Conservation (phyloP, 2,329 filamentous ascomycete genomes). For the Alternaria solani region DNA sequence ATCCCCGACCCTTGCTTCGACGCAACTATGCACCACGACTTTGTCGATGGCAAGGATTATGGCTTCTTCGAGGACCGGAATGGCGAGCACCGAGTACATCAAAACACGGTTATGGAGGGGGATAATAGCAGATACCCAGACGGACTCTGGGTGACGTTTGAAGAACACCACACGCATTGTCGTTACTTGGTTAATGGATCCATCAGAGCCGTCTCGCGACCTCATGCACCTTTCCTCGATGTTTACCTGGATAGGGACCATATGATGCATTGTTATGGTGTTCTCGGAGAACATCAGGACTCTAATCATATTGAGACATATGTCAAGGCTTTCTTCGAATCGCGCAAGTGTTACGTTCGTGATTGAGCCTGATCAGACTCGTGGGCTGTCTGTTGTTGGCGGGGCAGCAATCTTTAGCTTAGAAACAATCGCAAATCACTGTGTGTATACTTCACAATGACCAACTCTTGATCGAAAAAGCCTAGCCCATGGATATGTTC, state of each 20-base stretch:
- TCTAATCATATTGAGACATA: not conserved
- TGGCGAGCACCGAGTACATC: not conserved
- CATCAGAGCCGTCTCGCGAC: not conserved
- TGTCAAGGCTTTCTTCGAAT: not conserved
- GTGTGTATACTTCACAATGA: too few species aligned
- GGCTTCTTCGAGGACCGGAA: not conserved
- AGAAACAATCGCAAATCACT: not conserved
- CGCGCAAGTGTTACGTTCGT: not conserved
- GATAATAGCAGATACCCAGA: not conserved
- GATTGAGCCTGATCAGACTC: not conserved
- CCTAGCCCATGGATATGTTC: too few species aligned
- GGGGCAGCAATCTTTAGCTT: not conserved
- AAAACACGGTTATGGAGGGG: not conserved
- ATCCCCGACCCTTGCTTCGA: not conserved
- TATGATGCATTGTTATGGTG: not conserved
- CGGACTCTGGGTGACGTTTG: slow-evolving; percentile 3
- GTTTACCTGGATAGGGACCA: not conserved
- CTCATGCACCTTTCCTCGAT: not conserved
- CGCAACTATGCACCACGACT: not conserved
- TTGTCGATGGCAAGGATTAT: not conserved
- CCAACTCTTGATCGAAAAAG: too few species aligned
- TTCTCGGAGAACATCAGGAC: not conserved
- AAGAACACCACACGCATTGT: not conserved
- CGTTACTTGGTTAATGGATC: not conserved
- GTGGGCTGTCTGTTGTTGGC: not conserved